Percentiles rank a stretch among this genome's conserved stretches.
Evolutionary conservation across 805 yeast species (phyloP).

Genomic region (Saturnispora halmiae): DNA sequence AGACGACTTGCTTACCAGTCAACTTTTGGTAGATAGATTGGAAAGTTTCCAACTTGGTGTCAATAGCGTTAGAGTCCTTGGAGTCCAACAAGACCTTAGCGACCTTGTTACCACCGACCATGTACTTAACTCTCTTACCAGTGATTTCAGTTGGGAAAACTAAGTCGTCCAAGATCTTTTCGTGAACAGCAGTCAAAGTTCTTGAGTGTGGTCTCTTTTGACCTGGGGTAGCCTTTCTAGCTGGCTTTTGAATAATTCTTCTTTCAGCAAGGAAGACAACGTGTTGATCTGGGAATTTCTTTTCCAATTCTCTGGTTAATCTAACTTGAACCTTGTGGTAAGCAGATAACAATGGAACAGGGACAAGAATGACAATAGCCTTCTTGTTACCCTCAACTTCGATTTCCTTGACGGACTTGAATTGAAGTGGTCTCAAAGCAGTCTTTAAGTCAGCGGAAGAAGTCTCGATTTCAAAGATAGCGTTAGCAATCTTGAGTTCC

Average conservation of each 20-base stretch:
- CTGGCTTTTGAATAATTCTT: conserved; percentile 98
- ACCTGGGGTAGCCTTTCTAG: conserved; percentile 84
- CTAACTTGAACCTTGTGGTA: conserved; percentile 97
- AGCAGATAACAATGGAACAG: conserved; percentile 84
- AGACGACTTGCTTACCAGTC: conserved; percentile 99
- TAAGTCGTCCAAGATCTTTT: conserved; percentile 95
- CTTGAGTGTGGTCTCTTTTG: conserved; percentile 99
- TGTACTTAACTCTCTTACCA: conserved; percentile 99
- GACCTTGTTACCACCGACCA: conserved; percentile 97
- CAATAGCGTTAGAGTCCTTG: conserved; percentile 93
- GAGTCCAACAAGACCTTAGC: conserved; percentile 97
- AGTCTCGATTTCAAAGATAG: conserved; percentile 90
- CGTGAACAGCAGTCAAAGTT: conserved; percentile 98
- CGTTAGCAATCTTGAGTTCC: conserved; percentile 99
- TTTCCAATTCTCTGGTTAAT: conserved; percentile 98
- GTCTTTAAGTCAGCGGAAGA: conserved; percentile 87
- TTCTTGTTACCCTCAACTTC: conserved; percentile 98
- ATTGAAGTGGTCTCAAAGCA: conserved; percentile 96
- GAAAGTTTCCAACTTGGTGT: conserved; percentile 98
- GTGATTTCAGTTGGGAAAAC: conserved; percentile 99
- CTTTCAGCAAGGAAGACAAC: conserved; percentile 99
- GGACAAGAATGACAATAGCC: conserved; percentile 96
- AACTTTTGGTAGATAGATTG: conserved; percentile 96
- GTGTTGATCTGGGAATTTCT: conserved; percentile 99
- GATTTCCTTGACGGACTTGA: conserved; percentile 97